Evolutionary conservation across 2,329 filamentous ascomycete genomes (phyloP).

Genomic region (Parasarocladium wereldwijsianum): DNA sequence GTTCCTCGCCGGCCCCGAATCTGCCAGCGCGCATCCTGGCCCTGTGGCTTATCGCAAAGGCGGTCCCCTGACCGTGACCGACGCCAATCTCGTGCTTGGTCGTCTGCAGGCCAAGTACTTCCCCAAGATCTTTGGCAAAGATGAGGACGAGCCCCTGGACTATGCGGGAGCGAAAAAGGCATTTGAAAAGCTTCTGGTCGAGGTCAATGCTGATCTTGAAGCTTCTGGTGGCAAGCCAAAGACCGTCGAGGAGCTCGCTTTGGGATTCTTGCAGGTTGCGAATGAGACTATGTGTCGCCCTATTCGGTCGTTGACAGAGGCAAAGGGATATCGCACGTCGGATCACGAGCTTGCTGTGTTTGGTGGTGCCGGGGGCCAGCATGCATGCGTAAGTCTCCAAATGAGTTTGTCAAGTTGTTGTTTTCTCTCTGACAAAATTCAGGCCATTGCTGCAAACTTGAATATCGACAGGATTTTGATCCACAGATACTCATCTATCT

Average conservation of each 20-base stretch:
- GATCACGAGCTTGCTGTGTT: constrained; percentile 82
- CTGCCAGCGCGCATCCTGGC: constrained; percentile 75
- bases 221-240: constrained; percentile 3
- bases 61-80: constrained; percentile 77
- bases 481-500: constrained; percentile 74
- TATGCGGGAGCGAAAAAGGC: constrained; percentile 57
- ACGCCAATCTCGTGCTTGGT: constrained; percentile 77
- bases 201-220: constrained; percentile 54
- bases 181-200: constrained; percentile 59
- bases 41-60: constrained; percentile 84
- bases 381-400: constrained; percentile 47
- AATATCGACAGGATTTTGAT: constrained; percentile 76
- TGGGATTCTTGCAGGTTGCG: constrained; percentile 81
- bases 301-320: constrained; percentile 80
- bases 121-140: constrained; percentile 84
- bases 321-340: constrained; percentile 79
- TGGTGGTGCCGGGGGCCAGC: constrained; percentile 81
- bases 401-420: neutral
- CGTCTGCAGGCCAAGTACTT: constrained; percentile 81
- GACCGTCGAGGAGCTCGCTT: constrained; percentile 69
- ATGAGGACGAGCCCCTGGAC: constrained; percentile 71
- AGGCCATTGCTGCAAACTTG: constrained; percentile 62
- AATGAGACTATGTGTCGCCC: constrained; percentile 87
- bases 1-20: constrained; percentile 82
- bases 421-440: neutral